Evolutionary conservation across 495 filamentous ascomycete species (phyloP), one percentile per base, ranked within the genome.

Genomic region (Penicillium simplicissimum): DNA sequence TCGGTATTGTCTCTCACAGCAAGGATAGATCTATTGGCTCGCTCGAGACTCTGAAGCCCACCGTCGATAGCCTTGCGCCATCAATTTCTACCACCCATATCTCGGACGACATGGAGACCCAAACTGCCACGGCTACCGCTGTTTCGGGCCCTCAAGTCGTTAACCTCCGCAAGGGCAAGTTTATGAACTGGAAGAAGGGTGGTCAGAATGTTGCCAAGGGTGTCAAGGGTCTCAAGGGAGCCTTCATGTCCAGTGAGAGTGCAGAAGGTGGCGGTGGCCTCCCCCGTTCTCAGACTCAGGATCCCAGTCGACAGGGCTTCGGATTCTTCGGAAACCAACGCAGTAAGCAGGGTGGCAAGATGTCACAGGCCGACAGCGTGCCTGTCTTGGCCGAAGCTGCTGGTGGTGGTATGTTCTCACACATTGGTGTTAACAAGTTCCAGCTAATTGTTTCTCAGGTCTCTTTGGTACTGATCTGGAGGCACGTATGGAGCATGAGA

Each of bases 161-260:
- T 62, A 95, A 92, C 69, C 93, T 97, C 66, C 87, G 91, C 57
- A 96, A 96, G 79, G 90, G 89, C 78, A 96, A 96, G 71, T 97
- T 97, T 78, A 52, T 52, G 48, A 96, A 95, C 76, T 98, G 95
- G 94, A 97, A 97, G 83, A 97, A 96, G 74, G 93, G 92, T 31
- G 90, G 91, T 25, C 92, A 96, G 74, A 90, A 89, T 42, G 88
- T 98, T 56, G 92, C 93, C 37, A 96, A 97, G 76, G 93, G 93
- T 63, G 91, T 97, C 53, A 98, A 98, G 77, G 92, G 93, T 40
- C 85, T 97, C 67, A 96, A 96, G 69, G 89, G 89, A 37, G 90
- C 91, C 1, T 88, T 85, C 77, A 87, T 75, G 74, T 86, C 72
- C 61, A 83, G 72, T 71, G 84, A 75, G 35, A 74, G 70, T 57